A percentile compares a stretch with the other conserved stretches of the same genome.
These are phyloP conservation scores for Kwoniella pini DNA, from an alignment of 768 basidiomycete genomes.

Conservation along the genomic window DNA sequence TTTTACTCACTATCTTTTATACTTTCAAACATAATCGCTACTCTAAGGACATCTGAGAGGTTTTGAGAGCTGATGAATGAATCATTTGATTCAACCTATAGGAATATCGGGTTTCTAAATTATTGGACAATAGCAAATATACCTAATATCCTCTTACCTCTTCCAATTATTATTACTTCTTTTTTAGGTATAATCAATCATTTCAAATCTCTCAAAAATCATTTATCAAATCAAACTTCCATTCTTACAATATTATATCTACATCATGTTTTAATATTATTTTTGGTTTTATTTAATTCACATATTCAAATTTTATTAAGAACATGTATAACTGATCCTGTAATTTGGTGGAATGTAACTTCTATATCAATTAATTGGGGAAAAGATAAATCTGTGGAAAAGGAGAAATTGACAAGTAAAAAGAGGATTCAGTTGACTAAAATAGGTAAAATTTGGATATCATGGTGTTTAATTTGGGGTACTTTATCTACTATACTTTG, in stretches of 20 bases:
- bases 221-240: constrained; percentile 25
- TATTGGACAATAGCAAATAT: constrained; percentile 83
- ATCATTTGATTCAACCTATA: constrained; percentile 21
- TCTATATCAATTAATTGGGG: constrained; percentile 59
- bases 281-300: constrained; percentile 71
- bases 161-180: constrained; percentile 64
- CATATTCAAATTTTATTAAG: constrained; percentile 87
- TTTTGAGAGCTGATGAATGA: neutral
- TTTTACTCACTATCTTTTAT: no score
- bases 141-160: constrained; percentile 81
- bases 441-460: constrained; percentile 67
- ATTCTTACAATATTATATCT: constrained; percentile 70
- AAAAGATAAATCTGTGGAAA: neutral
- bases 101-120: constrained; percentile 74
- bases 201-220: constrained; percentile 9
- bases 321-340: constrained; percentile 71
- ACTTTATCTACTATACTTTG: constrained; percentile 70
- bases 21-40: no score
- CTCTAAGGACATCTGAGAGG: no score
- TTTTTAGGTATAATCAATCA: constrained; percentile 57
- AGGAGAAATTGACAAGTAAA: neutral
- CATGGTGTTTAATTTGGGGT: constrained; percentile 80
- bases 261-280: constrained; percentile 67
- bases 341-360: constrained; percentile 83
- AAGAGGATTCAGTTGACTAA: constrained; percentile 11